These are phyloP conservation scores for Sporothrix globosa DNA, from an alignment of 2,329 filamentous ascomycete genomes.

Conservation along the genomic window DNA sequence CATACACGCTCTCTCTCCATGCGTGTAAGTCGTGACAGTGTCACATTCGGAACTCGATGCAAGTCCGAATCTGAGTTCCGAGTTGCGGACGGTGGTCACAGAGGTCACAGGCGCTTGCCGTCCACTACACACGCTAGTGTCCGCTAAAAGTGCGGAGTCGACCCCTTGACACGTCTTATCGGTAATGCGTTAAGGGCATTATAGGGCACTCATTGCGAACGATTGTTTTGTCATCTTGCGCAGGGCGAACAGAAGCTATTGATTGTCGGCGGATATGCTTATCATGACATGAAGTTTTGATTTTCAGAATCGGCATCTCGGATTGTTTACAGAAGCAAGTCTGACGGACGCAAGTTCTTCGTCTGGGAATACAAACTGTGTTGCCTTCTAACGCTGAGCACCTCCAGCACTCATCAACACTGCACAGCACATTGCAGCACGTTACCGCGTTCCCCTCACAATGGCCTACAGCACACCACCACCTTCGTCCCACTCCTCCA, in stretches of 20 bases:
- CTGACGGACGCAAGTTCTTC: background rate
- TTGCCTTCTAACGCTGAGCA: no score
- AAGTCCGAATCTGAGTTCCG: slow-evolving; percentile 17
- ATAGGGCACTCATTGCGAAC: background rate
- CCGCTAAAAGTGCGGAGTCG: background rate
- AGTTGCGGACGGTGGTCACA: slow-evolving; percentile 1
- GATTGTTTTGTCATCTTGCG: slow-evolving; percentile 14
- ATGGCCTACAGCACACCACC: slow-evolving; percentile 20
- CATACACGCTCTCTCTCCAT: background rate
- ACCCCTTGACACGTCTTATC: slow-evolving; percentile 8
- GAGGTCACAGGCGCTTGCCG: background rate
- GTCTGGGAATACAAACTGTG: background rate
- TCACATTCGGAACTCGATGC: background rate
- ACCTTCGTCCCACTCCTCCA: background rate
- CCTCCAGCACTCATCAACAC: background rate
- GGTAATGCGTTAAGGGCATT: background rate
- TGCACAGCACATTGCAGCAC: background rate
- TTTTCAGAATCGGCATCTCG: background rate
- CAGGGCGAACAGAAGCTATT: background rate
- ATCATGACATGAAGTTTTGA: background rate
- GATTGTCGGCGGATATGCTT: background rate
- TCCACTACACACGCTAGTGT: background rate
- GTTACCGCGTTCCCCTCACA: background rate
- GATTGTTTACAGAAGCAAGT: no score
- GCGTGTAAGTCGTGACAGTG: background rate